Percentiles rank a stretch among this genome's conserved stretches.
These are phyloP conservation scores for Torulaspora quercuum DNA, from an alignment of 805 yeast species.

Conservation along the genomic window DNA sequence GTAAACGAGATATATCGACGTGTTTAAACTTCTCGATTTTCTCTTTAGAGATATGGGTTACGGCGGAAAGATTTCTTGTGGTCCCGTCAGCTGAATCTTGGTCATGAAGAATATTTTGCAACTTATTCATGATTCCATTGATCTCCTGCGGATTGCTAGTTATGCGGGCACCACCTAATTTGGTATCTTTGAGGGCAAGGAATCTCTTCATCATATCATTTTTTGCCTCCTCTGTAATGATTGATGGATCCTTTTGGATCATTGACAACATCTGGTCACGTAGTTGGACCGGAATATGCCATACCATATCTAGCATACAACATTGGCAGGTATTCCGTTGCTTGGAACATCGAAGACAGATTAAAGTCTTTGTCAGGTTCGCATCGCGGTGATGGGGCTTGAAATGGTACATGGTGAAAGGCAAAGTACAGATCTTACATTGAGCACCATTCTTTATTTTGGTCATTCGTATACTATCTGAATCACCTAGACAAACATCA, in stretches of 20 bases:
- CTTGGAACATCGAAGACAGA: conserved; percentile 78
- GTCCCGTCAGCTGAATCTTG: conserved; percentile 14
- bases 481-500: conserved; percentile 61
- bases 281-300: conserved; percentile 72
- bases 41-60: conserved; percentile 8
- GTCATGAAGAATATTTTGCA: conserved; percentile 25
- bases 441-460: conserved; percentile 70
- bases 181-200: conserved; percentile 49
- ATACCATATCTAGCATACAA: conserved; percentile 78
- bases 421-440: conserved; percentile 81
- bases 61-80: too few species aligned
- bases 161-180: conserved; percentile 39
- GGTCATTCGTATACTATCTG: conserved; percentile 49
- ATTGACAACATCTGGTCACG: conserved; percentile 77
- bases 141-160: conserved; percentile 42
- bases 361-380: conserved; percentile 55
- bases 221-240: conserved; percentile 42
- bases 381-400: conserved; percentile 38
- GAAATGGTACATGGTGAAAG: conserved; percentile 72
- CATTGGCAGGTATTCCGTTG: conserved; percentile 82
- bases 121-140: conserved; percentile 47
- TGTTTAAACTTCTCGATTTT: conserved; percentile 13
- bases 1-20: conserved; percentile 48
- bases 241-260: conserved; percentile 49
- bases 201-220: conserved; percentile 54